These are phyloP conservation scores for Globisporangium recalcitrans DNA, from an alignment of 352 stramenopile genomes.

Conservation along the genomic window DNA sequence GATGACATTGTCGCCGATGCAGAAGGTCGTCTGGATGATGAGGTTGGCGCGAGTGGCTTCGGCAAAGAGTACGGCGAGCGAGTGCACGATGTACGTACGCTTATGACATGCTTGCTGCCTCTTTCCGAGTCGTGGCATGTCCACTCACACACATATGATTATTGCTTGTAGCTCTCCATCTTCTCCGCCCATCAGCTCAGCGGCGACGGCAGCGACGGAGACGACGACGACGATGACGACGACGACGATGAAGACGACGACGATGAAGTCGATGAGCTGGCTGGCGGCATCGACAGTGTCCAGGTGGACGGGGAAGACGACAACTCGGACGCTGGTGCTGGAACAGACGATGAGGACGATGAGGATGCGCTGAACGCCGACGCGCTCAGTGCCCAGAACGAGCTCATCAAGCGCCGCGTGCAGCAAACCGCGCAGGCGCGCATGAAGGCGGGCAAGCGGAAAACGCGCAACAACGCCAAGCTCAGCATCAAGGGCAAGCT, in stretches of 20 bases:
- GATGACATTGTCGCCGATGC: constrained; percentile 67
- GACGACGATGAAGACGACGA: constrained; percentile 30
- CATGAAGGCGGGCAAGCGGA: constrained; percentile 50
- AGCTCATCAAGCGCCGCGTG: constrained; percentile 80
- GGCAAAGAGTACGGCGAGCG: constrained; percentile 71
- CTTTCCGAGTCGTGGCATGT: background rate
- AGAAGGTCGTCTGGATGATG: constrained; percentile 55
- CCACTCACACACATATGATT: background rate
- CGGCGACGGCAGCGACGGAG: constrained; percentile 30
- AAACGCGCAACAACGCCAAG: constrained; percentile 76
- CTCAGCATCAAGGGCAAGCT: constrained; percentile 84
- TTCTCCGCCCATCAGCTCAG: constrained; percentile 63
- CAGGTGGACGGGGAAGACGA: constrained; percentile 27
- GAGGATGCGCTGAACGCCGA: constrained; percentile 24
- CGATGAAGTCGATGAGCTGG: constrained; percentile 29
- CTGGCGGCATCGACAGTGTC: constrained; percentile 32
- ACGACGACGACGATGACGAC: constrained; percentile 44
- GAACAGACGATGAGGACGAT: constrained; percentile 12
- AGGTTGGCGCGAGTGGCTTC: constrained; percentile 79
- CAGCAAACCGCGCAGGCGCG: constrained; percentile 61
- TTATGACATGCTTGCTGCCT: background rate
- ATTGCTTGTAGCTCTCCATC: constrained; percentile 55
- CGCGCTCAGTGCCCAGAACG: constrained; percentile 45
- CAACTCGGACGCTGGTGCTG: constrained; percentile 16
- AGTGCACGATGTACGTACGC: constrained; percentile 48